phyloP scores from a whole-genome alignment of 2,329 filamentous ascomycete species.

The Trichoderma sp. region DNA sequence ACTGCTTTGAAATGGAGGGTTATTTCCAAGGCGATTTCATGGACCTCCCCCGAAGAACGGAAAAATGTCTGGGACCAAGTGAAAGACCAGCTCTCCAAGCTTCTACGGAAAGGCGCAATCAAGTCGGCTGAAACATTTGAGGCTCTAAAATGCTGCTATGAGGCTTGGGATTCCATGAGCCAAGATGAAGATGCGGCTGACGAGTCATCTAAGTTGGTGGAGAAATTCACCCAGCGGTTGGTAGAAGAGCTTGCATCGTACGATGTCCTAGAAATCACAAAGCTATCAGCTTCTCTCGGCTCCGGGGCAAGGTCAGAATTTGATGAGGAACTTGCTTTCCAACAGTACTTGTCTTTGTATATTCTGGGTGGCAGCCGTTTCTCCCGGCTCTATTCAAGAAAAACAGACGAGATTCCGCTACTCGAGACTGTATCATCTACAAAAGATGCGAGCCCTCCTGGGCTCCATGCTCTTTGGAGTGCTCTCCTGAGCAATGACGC shows the following conservation, averaged over 20 bases:
- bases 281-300: slow-evolving; percentile 22
- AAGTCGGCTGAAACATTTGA: slow-evolving; percentile 38
- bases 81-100: slow-evolving; percentile 33
- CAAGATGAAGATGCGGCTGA: slow-evolving; percentile 34
- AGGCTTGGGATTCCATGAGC: slow-evolving; percentile 38
- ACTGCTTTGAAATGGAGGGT: slow-evolving; percentile 43
- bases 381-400: slow-evolving; percentile 29
- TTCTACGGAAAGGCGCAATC: slow-evolving; percentile 34
- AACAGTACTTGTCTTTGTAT: slow-evolving; percentile 37
- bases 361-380: slow-evolving; percentile 34
- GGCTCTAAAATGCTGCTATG: slow-evolving; percentile 40
- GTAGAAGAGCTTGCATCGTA: slow-evolving; percentile 30
- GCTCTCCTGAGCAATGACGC: slow-evolving; percentile 38
- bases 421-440: slow-evolving; percentile 28
- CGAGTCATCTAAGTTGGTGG: slow-evolving; percentile 33
- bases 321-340: slow-evolving; percentile 27
- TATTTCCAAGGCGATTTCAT: slow-evolving; percentile 36
- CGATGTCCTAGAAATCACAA: slow-evolving; percentile 26
- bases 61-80: slow-evolving; percentile 34
- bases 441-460: slow-evolving; percentile 20
- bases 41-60: slow-evolving; percentile 33
- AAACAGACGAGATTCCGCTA: slow-evolving; percentile 27
- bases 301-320: slow-evolving; percentile 26
- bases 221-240: slow-evolving; percentile 35
- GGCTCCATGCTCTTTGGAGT: slow-evolving; percentile 30